Evolutionary conservation across 805 yeast species (phyloP).

Genomic region (Candida stauntonica): DNA sequence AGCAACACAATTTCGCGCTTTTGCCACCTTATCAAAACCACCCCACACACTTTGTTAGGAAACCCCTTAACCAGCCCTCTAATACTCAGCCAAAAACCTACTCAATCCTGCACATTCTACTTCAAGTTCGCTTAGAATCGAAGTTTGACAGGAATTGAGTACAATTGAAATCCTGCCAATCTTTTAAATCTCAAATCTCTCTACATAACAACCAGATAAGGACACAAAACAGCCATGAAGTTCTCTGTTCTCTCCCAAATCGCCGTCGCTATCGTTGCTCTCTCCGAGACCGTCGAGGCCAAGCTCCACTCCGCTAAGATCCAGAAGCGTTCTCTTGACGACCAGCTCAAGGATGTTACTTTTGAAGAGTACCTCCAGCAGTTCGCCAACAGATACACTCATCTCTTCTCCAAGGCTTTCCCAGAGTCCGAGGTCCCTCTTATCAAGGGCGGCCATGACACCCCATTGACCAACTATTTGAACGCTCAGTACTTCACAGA

Average conservation of each 20-base stretch:
- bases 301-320: conserved; percentile 53
- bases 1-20: background rate
- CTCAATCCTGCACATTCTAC: background rate
- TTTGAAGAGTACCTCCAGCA: conserved; percentile 51
- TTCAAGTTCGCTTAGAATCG: background rate
- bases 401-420: conserved; percentile 41
- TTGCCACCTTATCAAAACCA: background rate
- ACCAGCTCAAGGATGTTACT: conserved; percentile 46
- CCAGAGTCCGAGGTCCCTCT: conserved; percentile 35
- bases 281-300: conserved; percentile 46
- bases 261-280: conserved; percentile 25
- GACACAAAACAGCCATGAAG: conserved; percentile 18
- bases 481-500: conserved; percentile 97
- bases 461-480: conserved; percentile 87
- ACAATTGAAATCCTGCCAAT: too few relatives aligned
- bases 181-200: too few relatives aligned
- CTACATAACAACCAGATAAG: too few relatives aligned
- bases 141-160: too few relatives aligned
- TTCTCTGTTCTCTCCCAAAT: conserved; percentile 21
- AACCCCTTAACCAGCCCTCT: background rate
- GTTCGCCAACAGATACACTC: conserved; percentile 59
- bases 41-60: background rate
- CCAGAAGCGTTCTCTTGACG: conserved; percentile 54
- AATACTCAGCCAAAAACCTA: background rate
- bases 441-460: conserved; percentile 49